phyloP scores from a whole-genome alignment of 2,329 filamentous ascomycete species.

The Dactylella cylindrospora region DNA sequence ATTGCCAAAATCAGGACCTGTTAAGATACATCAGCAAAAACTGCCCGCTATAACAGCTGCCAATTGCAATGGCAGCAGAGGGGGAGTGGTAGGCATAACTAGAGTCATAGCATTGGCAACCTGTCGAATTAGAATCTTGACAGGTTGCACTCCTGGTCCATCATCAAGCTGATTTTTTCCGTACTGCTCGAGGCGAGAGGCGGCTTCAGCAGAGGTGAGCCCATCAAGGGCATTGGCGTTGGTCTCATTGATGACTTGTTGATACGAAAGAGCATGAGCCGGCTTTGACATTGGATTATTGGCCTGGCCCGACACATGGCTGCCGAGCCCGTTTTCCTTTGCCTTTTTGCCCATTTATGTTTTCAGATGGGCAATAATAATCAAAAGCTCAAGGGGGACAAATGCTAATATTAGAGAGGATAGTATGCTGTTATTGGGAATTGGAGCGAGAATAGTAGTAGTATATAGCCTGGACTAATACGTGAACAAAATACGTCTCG shows the following conservation, averaged over 20 bases:
- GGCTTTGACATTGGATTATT: constrained; percentile 51
- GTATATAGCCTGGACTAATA: too few relatives aligned
- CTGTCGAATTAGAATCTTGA: constrained; percentile 71
- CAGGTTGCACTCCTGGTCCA: constrained; percentile 66
- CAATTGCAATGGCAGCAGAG: constrained; percentile 1
- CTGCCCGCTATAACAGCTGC: not conserved
- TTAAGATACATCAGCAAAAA: constrained; percentile 37
- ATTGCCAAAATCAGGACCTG: constrained; percentile 60
- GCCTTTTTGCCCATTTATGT: constrained; percentile 10
- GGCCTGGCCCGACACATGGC: not conserved
- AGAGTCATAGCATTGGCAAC: constrained; percentile 77
- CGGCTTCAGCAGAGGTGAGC: constrained; percentile 63
- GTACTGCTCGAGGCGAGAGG: constrained; percentile 61
- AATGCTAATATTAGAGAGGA: too few relatives aligned
- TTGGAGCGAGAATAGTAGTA: too few relatives aligned
- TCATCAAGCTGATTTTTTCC: constrained; percentile 72
- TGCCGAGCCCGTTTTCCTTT: not conserved
- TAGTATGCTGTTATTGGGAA: too few relatives aligned
- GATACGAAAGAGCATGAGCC: constrained; percentile 59
- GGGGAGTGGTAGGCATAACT: constrained; percentile 8
- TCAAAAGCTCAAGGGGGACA: too few relatives aligned
- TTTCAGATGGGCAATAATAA: too few relatives aligned
- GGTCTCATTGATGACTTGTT: constrained; percentile 65
- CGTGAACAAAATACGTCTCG: too few relatives aligned
- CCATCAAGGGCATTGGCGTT: constrained; percentile 68